phyloP scores from a whole-genome alignment of 108 stramenopile genomes.

The Fragilaria radians region DNA sequence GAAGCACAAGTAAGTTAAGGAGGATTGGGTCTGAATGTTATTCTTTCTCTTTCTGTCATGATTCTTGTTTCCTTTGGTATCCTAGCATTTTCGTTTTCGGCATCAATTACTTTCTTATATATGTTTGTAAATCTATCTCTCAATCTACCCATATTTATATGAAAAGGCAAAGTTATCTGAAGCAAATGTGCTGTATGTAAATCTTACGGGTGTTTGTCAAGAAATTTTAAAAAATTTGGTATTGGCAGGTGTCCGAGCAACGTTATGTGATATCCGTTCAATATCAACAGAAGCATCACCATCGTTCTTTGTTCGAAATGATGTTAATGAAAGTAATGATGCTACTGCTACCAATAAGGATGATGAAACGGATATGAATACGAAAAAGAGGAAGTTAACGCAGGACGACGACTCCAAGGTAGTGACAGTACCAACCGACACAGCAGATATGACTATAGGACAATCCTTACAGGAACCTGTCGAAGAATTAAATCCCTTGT shows the following conservation, averaged over 20 bases:
- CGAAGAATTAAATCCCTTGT: conserved; percentile 86
- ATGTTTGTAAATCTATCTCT: background rate
- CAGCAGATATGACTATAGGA: conserved; percentile 57
- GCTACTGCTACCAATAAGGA: conserved; percentile 1
- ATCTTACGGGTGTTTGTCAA: conserved; percentile 72
- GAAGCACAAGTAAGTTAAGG: conserved; percentile 74
- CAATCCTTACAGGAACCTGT: conserved; percentile 62
- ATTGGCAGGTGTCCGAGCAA: conserved; percentile 83
- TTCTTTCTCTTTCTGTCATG: background rate
- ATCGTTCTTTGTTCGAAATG: conserved; percentile 35
- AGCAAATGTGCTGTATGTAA: conserved; percentile 83
- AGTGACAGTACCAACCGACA: too few relatives aligned
- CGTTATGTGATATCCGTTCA: conserved; percentile 71
- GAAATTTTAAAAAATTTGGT: conserved; percentile 92
- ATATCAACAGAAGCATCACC: conserved; percentile 38
- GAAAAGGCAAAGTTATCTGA: conserved; percentile 66
- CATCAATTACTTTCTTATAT: too few relatives aligned
- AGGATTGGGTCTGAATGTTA: background rate
- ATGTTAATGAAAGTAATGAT: conserved; percentile 1
- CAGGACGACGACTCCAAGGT: too few relatives aligned
- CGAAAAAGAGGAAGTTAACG: conserved; percentile 12
- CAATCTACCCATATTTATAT: background rate
- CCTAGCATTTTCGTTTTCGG: too few relatives aligned
- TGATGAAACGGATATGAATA: background rate
- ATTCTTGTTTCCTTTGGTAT: too few relatives aligned